Evolutionary conservation across 768 basidiomycete species (phyloP).

Genomic region (Agrocybe chaxingu): DNA sequence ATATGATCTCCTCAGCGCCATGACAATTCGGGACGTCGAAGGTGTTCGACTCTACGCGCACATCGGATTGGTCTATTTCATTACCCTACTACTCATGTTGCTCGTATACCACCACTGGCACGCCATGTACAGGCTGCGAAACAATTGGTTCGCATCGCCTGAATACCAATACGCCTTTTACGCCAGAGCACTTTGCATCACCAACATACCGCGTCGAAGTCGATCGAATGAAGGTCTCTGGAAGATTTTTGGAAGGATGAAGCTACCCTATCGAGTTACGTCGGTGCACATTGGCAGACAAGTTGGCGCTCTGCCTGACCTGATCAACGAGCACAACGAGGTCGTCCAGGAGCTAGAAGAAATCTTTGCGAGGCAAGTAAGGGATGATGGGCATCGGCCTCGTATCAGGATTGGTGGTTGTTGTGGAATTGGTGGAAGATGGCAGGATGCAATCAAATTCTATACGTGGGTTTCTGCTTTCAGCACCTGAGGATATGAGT

Average conservation of each 20-base stretch:
- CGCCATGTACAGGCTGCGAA: conserved; percentile 64
- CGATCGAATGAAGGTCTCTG: conserved; percentile 72
- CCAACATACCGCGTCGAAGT: conserved; percentile 58
- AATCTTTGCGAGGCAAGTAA: conserved; percentile 71
- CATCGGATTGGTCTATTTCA: conserved; percentile 65
- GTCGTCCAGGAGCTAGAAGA: conserved; percentile 75
- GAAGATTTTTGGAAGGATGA: conserved; percentile 51
- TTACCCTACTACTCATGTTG: conserved; percentile 55
- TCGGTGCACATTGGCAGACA: conserved; percentile 69
- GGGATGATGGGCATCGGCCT: conserved; percentile 65
- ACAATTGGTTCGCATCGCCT: conserved; percentile 69
- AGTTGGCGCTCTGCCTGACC: conserved; percentile 71
- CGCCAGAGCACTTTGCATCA: conserved; percentile 75
- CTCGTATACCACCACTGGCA: conserved; percentile 64
- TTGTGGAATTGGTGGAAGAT: conserved; percentile 65
- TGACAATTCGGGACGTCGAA: conserved; percentile 70
- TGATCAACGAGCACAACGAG: conserved; percentile 76
- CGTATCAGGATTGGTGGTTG: conserved; percentile 65
- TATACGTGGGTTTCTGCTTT: conserved; percentile 14
- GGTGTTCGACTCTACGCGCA: conserved; percentile 66
- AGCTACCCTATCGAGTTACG: conserved; percentile 69
- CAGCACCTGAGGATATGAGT: not conserved
- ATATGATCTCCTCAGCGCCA: conserved; percentile 47
- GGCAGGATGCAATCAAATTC: conserved; percentile 61
- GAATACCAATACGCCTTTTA: conserved; percentile 78